Percentiles rank a stretch among this genome's conserved stretches.
Conservation (phyloP, 2,329 filamentous ascomycete genomes). For the Colletotrichum echinochloae region DNA sequence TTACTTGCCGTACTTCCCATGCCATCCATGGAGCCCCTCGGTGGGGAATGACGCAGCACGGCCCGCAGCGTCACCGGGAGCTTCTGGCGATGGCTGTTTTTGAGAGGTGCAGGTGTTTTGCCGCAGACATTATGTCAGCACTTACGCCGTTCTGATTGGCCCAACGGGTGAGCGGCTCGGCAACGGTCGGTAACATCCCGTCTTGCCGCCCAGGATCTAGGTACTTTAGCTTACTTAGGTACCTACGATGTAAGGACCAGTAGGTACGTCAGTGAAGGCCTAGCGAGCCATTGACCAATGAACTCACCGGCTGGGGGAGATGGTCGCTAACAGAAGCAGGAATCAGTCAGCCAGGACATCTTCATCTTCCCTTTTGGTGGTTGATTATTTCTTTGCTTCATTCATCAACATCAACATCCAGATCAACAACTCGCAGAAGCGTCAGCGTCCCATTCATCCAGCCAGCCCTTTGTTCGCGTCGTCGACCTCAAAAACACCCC, state of each 20-base stretch:
- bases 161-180: conserved; percentile 6
- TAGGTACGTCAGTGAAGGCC: conserved; percentile 14
- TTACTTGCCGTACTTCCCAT: too few relatives aligned
- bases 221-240: too few relatives aligned
- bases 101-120: background rate
- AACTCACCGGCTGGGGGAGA: too few relatives aligned
- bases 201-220: too few relatives aligned
- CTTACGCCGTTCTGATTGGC: conserved; percentile 12
- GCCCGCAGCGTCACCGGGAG: conserved; percentile 23
- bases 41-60: conserved; percentile 38
- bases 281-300: conserved; percentile 31
- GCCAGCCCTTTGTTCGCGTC: background rate
- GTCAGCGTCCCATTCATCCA: background rate
- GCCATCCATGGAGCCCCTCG: conserved; percentile 36
- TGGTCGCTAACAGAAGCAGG: too few relatives aligned
- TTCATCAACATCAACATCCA: background rate
- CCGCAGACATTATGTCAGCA: background rate
- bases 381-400: background rate
- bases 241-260: too few relatives aligned
- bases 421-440: background rate
- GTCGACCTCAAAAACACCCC: background rate
- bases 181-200: conserved; percentile 32
- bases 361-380: background rate
- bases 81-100: conserved; percentile 5
- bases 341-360: conserved; percentile 20